Evolutionary conservation across 768 basidiomycete genomes (phyloP).

Genomic region (Tylopilus rubrobrunneus): DNA sequence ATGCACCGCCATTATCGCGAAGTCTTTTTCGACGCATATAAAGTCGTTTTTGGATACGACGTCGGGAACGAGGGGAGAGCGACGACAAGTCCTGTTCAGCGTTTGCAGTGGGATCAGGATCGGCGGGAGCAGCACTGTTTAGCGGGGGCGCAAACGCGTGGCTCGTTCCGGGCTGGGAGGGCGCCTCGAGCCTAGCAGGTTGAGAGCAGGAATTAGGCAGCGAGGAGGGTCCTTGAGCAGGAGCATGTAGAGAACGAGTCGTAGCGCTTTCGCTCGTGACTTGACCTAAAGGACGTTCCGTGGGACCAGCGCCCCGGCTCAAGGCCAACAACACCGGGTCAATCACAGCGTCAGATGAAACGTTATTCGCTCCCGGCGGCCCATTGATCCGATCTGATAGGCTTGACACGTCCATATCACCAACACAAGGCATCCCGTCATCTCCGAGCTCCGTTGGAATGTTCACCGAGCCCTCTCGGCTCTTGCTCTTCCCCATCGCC

Average conservation of each 20-base stretch:
- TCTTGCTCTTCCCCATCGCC: constrained; percentile 1
- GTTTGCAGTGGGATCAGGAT: neutral
- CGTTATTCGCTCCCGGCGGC: neutral
- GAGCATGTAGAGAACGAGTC: neutral
- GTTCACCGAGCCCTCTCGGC: constrained; percentile 9
- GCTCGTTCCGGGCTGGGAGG: neutral
- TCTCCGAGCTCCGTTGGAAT: constrained; percentile 1
- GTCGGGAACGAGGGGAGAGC: constrained; percentile 47
- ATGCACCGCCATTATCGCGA: constrained; percentile 29
- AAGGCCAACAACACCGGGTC: constrained; percentile 30
- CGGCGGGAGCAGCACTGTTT: neutral
- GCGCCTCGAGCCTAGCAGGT: neutral
- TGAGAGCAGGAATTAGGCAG: neutral
- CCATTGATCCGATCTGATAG: neutral
- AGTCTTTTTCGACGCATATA: constrained; percentile 69
- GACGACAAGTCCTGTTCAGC: constrained; percentile 16
- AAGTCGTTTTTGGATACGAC: constrained; percentile 57
- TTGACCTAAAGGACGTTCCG: neutral
- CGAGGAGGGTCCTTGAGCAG: neutral
- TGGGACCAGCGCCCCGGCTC: constrained; percentile 13
- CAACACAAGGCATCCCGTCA: neutral
- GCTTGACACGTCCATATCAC: neutral
- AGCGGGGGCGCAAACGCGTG: neutral
- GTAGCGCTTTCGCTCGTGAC: neutral
- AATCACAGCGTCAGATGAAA: constrained; percentile 20